Evolutionary conservation across 352 stramenopile species (phyloP).

Genomic region (Globisporangium lucens): DNA sequence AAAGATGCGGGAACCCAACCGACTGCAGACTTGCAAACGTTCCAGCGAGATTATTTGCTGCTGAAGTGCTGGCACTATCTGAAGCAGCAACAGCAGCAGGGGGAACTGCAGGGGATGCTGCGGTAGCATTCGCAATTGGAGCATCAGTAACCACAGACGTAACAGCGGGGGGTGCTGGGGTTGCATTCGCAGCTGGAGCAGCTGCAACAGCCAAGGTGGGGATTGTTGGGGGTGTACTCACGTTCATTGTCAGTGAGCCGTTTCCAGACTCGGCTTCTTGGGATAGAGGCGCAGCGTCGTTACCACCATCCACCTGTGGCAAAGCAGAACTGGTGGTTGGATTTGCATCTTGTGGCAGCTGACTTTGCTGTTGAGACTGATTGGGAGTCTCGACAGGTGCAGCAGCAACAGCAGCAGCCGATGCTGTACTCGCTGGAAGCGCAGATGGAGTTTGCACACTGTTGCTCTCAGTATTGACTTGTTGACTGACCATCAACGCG

Average conservation of each 20-base stretch:
- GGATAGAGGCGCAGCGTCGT: background rate
- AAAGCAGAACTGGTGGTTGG: background rate
- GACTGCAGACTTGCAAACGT: slow-evolving; percentile 33
- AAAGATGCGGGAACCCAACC: slow-evolving; percentile 41
- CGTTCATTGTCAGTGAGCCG: slow-evolving; percentile 13
- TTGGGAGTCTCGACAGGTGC: slow-evolving; percentile 3
- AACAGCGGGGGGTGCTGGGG: slow-evolving; percentile 11
- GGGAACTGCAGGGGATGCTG: background rate
- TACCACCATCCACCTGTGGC: background rate
- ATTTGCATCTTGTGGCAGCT: background rate
- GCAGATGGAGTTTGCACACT: background rate
- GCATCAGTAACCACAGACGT: background rate
- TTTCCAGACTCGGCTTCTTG: slow-evolving; percentile 9
- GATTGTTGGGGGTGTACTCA: slow-evolving; percentile 9
- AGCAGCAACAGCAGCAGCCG: background rate
- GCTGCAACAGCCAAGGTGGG: background rate
- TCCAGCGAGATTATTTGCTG: slow-evolving; percentile 12
- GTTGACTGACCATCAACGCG: slow-evolving; percentile 38
- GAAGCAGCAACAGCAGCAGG: background rate
- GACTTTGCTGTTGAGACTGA: background rate
- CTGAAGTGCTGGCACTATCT: background rate
- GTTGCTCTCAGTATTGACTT: slow-evolving; percentile 15
- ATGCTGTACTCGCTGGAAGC: background rate
- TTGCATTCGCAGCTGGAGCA: background rate
- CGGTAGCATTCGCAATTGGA: background rate